Evolutionary conservation across 225 moss, liverwort and hornwort genomes (phyloP), one percentile per base, ranked within the genome.

Genomic region (Straminergon stramineum): DNA sequence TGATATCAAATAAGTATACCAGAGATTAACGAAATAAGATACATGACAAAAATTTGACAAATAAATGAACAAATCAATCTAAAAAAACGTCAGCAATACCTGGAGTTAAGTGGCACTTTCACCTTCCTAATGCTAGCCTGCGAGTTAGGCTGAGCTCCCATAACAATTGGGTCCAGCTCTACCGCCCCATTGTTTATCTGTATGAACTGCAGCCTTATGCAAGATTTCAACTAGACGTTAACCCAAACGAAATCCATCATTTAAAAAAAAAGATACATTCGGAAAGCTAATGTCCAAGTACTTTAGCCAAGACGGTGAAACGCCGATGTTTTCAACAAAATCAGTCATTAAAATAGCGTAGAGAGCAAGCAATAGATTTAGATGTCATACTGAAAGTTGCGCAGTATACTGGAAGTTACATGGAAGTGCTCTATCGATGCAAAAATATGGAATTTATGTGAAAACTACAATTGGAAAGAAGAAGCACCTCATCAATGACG

Each of bases 51-150:
- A 66, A 76, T 67, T 75, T 86, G 82, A 64, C 75, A 66, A 89
- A 82, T 26, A 79, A 43, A 30, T 62, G 19, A 87, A 81, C 35
- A 92, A 76, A 86, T 62, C n/a, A 68, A 87, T 81, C n/a, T 57
- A 76, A 56, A 79, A 75, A 30, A 84, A 86, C 37, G 61, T 69
- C 79, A 64, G 84, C 43, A 81, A 43, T 94, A 93, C 97, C 93
- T 97, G 87, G 99, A 99, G 84, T 99, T 99, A 48, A 99, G 93
- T n/a, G 97, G 97, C 87, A 99, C 96, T 93, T 99, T 99, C 74
- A 93, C 89, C 89, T 99, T 99, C 88, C 87, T 96, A 39, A 89
- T 56, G 88, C 93, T 91, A 85, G 90, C 90, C 89, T 95, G 93
- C 61, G 92, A 60, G 80, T 93, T 91, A 88, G 93, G 92, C 74